Evolutionary conservation across 139 green algal species (phyloP).

Genomic region (Coelastrella sp.): DNA sequence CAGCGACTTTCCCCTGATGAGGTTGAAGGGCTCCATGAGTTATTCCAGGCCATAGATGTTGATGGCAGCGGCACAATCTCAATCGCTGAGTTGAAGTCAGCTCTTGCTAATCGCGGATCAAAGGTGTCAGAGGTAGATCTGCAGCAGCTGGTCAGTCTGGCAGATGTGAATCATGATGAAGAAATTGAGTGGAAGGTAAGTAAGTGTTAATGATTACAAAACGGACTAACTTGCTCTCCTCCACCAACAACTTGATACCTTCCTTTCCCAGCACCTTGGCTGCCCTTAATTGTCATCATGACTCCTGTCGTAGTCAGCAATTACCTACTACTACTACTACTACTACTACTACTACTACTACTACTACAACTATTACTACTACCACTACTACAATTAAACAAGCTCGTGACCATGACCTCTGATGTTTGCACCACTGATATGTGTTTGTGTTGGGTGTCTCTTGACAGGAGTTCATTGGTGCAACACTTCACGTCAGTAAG

Average conservation of each 20-base stretch:
- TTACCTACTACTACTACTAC: background rate
- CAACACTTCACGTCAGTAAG: conserved; percentile 87
- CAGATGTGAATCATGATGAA: conserved; percentile 65
- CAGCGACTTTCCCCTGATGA: conserved; percentile 70
- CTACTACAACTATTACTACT: no score
- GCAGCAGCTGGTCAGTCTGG: conserved; percentile 63
- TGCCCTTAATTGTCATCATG: background rate
- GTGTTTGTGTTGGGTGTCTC: background rate
- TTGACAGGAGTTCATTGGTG: conserved; percentile 80
- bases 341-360: no score
- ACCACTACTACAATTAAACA: background rate
- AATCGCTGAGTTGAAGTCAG: conserved; percentile 66
- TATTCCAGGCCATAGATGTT: conserved; percentile 70
- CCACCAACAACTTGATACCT: background rate
- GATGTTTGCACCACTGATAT: background rate
- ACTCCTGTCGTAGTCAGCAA: background rate
- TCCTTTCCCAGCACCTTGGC: background rate
- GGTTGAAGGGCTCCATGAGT: conserved; percentile 59
- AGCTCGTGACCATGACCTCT: background rate
- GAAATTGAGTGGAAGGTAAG: conserved; percentile 53
- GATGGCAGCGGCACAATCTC: conserved; percentile 72
- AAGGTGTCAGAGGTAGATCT: conserved; percentile 22
- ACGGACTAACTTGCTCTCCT: no score
- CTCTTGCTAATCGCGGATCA: background rate
- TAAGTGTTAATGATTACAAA: background rate